phyloP scores from a whole-genome alignment of 176 grass and related monocot genomes.

The Oryza longistaminata region DNA sequence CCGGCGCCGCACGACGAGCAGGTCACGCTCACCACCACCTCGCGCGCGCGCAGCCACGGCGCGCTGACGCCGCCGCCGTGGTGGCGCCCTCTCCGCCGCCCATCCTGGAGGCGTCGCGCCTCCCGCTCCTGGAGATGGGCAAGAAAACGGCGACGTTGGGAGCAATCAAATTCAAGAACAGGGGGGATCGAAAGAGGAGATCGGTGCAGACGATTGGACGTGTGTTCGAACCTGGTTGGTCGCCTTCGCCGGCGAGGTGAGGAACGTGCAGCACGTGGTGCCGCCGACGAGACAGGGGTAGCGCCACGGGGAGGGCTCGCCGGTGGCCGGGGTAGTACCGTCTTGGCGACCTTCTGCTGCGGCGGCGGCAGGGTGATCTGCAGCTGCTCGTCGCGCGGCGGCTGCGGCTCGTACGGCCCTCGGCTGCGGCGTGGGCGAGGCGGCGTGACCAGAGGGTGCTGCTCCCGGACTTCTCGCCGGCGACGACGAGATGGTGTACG shows the following conservation, averaged over 20 bases:
- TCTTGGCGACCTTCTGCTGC: conserved; percentile 8
- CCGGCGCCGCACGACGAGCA: conserved; percentile 23
- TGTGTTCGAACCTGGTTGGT: conserved; percentile 6
- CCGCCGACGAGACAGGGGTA: neutral
- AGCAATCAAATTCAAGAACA: neutral
- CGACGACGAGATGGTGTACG: neutral
- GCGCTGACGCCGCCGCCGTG: neutral
- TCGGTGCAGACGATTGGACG: neutral
- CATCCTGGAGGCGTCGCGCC: neutral
- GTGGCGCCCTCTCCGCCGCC: neutral
- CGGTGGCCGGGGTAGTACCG: neutral
- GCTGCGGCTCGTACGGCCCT: neutral
- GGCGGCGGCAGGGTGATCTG: neutral
- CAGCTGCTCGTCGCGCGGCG: neutral
- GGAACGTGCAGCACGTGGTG: conserved; percentile 2
- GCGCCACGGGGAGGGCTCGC: neutral
- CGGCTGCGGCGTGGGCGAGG: neutral
- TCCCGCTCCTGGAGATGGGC: neutral
- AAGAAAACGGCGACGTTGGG: neutral
- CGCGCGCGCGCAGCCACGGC: neutral
- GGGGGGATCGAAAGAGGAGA: neutral
- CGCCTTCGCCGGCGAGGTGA: conserved; percentile 16
- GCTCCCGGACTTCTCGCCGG: neutral
- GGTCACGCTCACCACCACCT: conserved; percentile 24
- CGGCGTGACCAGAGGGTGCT: conserved; percentile 12